Evolutionary conservation across 768 basidiomycete genomes (phyloP), one percentile per base, ranked within the genome.

Genomic region (Sporobolomyces phaffii): DNA sequence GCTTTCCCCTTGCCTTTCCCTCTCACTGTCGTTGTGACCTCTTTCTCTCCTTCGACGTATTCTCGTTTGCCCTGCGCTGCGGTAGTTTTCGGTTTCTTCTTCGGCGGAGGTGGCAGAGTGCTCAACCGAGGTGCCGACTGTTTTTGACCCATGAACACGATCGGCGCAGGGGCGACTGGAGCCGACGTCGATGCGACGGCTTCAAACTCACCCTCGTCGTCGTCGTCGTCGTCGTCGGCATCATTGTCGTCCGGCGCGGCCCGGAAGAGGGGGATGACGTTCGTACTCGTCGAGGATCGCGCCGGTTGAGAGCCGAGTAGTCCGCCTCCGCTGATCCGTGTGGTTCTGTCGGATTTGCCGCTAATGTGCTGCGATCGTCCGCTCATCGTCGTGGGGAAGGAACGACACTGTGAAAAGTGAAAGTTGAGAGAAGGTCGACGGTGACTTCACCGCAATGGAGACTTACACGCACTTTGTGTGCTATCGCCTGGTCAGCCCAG

Each of bases 11-110:
- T 64, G 10, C 54, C 60, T 24, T 58, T 58, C 13, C 57, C 51
- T 24, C 26, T 56, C 13, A n/a, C 52, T 15, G 18, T 50, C 43
- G 51, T 22, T 64, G 43, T 34, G 34, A 45, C 18, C 17, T 67
- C 31, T 1, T 61, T 66, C 48, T 33, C 33, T 10, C 49, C 65
- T 28, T 48, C 54, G 34, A 38, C 14, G 11, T 51, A 47, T 82
- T 15, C 49, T 20, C 50, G 36, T 20, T 49, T 58, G n/a, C 13
- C 63, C 24, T 18, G 36, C 82, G 81, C 1, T 80, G 77, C 31
- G 22, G 3, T n/a, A 8, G 58, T 40, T 49, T 57, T 57, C 14
- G 40, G 48, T 49, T 62, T 62, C 66, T 68, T 68, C 44, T 63
- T 62, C 18, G 66, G 66, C 22, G 66, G 66, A 1, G 66, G 61